A percentile compares a stretch with the other conserved stretches of the same genome.
These are phyloP conservation scores for Auriscalpium microsporum DNA, from an alignment of 768 basidiomycete species.

Conservation along the genomic window DNA sequence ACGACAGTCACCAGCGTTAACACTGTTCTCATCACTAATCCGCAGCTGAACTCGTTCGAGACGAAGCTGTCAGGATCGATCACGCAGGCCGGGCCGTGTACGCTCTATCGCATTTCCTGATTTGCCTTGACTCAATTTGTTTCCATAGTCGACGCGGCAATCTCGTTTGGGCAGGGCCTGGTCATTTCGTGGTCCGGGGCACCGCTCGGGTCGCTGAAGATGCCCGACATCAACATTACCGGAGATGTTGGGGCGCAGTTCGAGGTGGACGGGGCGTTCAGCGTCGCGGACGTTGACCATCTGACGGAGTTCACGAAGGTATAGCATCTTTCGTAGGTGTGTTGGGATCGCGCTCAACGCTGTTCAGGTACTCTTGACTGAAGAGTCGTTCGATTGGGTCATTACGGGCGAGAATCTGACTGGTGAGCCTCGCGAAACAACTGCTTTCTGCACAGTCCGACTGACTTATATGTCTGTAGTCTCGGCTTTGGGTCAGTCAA, in stretches of 20 bases:
- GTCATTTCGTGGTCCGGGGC: conserved; percentile 52
- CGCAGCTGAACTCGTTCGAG: conserved; percentile 52
- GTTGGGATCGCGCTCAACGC: background rate
- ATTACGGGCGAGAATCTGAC: conserved; percentile 59
- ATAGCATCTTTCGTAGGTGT: background rate
- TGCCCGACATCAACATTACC: conserved; percentile 48
- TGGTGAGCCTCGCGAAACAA: conserved; percentile 26
- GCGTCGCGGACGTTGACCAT: conserved; percentile 46
- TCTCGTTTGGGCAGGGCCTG: conserved; percentile 56
- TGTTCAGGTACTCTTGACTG: conserved; percentile 43
- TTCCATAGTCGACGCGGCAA: conserved; percentile 50
- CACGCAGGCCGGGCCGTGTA: conserved; percentile 65
- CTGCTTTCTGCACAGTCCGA: no score
- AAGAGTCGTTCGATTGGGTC: conserved; percentile 61
- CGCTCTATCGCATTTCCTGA: background rate
- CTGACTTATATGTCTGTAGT: conserved; percentile 26
- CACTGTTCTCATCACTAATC: conserved; percentile 52
- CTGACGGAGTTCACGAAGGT: conserved; percentile 62
- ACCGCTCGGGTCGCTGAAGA: conserved; percentile 48
- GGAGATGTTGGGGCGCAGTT: conserved; percentile 61
- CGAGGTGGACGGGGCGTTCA: conserved; percentile 44
- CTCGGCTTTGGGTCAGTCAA: conserved; percentile 42
- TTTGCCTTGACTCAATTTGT: no score
- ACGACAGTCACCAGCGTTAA: conserved; percentile 33
- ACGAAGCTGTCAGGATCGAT: conserved; percentile 50